phyloP scores from a whole-genome alignment of 306 rosid genomes.

The Gynostemma pentaphyllum region DNA sequence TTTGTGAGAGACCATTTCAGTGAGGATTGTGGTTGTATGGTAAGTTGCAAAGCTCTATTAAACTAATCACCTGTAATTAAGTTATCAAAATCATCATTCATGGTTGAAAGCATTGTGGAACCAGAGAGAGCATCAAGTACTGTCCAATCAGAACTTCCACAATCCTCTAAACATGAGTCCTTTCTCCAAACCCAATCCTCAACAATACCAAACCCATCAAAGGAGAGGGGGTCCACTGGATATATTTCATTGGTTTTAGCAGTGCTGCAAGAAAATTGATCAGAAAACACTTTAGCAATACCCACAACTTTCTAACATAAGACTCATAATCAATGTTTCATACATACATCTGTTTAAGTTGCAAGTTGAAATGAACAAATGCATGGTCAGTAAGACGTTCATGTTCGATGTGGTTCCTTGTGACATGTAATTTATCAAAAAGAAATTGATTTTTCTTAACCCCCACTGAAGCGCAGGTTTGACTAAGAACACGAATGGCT shows the following conservation, averaged over 20 bases:
- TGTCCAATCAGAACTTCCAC: constrained; percentile 51
- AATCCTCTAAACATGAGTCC: constrained; percentile 41
- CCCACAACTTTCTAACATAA: not conserved
- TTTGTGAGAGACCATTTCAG: constrained; percentile 12
- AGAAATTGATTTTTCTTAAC: constrained; percentile 43
- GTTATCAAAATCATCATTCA: constrained; percentile 55
- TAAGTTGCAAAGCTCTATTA: not conserved
- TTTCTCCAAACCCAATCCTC: constrained; percentile 64
- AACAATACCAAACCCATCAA: constrained; percentile 25
- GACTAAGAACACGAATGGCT: constrained; percentile 79
- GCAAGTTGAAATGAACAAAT: constrained; percentile 48
- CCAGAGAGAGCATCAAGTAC: constrained; percentile 42
- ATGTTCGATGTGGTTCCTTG: constrained; percentile 63
- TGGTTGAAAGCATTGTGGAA: constrained; percentile 36
- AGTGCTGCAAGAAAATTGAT: constrained; percentile 30
- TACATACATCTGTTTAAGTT: constrained; percentile 30
- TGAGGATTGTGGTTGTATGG: not conserved
- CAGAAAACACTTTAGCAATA: constrained; percentile 7
- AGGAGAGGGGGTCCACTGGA: constrained; percentile 50
- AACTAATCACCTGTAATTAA: constrained; percentile 40
- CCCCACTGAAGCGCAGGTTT: constrained; percentile 48
- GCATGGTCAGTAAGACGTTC: constrained; percentile 71
- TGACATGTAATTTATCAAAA: constrained; percentile 37
- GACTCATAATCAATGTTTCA: not conserved
- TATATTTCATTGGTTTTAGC: constrained; percentile 38